Evolutionary conservation across 108 stramenopile genomes (phyloP).

Genomic region (Conticribra weissflogii): DNA sequence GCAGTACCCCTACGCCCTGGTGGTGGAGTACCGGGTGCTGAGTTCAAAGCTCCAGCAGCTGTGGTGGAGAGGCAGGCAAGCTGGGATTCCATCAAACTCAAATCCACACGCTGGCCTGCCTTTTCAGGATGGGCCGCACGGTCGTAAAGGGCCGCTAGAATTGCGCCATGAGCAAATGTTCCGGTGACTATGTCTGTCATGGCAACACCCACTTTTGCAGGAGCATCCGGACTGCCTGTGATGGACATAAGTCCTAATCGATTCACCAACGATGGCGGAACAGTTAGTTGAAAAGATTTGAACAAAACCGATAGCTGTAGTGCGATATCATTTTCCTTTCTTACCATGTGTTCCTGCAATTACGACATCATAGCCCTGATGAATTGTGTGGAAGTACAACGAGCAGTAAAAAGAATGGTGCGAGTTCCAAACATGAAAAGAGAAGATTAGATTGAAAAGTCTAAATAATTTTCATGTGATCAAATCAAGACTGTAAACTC

Average conservation of each 20-base stretch:
- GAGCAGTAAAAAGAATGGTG: background rate
- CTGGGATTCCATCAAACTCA: constrained; percentile 51
- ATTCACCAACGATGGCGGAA: too few relatives aligned
- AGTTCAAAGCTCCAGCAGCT: constrained; percentile 42
- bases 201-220: constrained; percentile 59
- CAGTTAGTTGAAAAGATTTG: too few relatives aligned
- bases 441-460: too few relatives aligned
- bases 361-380: constrained; percentile 54
- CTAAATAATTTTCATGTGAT: too few relatives aligned
- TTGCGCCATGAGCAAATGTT: constrained; percentile 42
- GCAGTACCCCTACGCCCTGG: constrained; percentile 50
- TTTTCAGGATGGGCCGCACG: constrained; percentile 25
- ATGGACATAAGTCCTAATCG: constrained; percentile 52
- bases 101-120: constrained; percentile 36
- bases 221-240: constrained; percentile 33
- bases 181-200: constrained; percentile 52
- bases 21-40: constrained; percentile 26
- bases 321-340: too few relatives aligned
- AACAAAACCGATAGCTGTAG: too few relatives aligned
- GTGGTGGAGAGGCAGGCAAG: constrained; percentile 42
- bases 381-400: background rate
- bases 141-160: constrained; percentile 45
- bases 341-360: constrained; percentile 52
- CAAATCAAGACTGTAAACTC: background rate
- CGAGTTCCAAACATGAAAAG: background rate